Evolutionary conservation across 2,329 filamentous ascomycete genomes (phyloP), one percentile per base, ranked within the genome.

Genomic region (Ophiostoma angusticollis): DNA sequence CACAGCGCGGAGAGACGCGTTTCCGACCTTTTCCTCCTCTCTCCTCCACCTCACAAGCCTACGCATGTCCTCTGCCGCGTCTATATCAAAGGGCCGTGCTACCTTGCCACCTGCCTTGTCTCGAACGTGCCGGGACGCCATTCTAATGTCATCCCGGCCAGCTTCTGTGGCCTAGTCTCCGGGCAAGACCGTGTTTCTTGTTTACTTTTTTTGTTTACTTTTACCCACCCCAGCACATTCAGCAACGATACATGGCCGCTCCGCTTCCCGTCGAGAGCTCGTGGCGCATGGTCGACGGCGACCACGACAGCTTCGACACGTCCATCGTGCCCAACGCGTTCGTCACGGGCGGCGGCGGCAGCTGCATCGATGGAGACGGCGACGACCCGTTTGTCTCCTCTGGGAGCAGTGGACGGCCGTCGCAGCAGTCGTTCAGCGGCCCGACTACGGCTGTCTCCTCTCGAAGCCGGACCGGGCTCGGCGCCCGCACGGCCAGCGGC

Each of bases 221-320:
- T 17, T 8, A 28, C 16, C 3, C 25, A n/a, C 11, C 14, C 2
- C 16, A 9, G 6, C 21, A 24, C 17, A 25, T n/a, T n/a, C n/a
- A n/a, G n/a, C n/a, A n/a, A n/a, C n/a, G n/a, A n/a, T n/a, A n/a
- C n/a, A 47, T 45, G 42, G 28, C 35, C 8, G 31, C 34, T 4
- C 49, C 52, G 17, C 50, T 64, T 13, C 62, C 63, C 25, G 60
- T 72, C 30, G 68, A 71, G 45, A 64, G 66, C 46, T 75, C 71
- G 16, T 76, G 72, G 72, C 71, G 72, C 48, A 63, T 76, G 57
- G 70, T 76, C 11, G 72, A 76, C 42, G 70, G 64, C 50, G 71
- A 74, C 40, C 66, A 74, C 52, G 71, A 75, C 50, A 74, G 69
- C 50, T 75, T 75, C 51, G 71, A 73, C 47, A 72, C 70, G 6